phyloP scores from a whole-genome alignment of 2,329 filamentous ascomycete species.

The Diaporthe caulivora region DNA sequence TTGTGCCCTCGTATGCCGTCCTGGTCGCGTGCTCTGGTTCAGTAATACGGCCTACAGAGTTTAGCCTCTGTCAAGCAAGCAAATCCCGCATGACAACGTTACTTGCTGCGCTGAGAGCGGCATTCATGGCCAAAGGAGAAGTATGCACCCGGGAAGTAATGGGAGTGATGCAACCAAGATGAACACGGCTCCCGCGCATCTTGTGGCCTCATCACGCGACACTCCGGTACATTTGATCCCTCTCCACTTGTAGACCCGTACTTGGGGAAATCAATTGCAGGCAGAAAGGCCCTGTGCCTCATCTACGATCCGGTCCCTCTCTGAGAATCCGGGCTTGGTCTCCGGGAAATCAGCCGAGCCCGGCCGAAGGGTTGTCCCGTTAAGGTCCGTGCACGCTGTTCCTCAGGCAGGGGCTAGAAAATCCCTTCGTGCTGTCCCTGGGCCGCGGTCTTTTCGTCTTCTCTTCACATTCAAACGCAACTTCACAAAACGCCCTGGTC shows the following conservation, averaged over 20 bases:
- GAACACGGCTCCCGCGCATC: not conserved
- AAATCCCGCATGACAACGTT: too few species aligned
- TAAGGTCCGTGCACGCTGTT: constrained; percentile 17
- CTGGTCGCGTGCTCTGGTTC: not conserved
- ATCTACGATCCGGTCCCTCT: not conserved
- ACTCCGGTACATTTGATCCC: too few species aligned
- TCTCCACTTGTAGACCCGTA: not conserved
- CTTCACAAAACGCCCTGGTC: constrained; percentile 36
- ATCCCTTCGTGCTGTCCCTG: not conserved
- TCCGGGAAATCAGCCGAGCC: not conserved
- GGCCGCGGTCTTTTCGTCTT: not conserved
- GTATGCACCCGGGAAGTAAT: not conserved
- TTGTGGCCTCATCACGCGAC: not conserved
- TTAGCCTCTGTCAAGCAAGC: not conserved
- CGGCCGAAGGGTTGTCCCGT: not conserved
- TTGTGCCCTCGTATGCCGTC: not conserved
- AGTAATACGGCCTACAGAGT: not conserved
- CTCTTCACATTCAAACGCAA: constrained; percentile 40
- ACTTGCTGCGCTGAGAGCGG: not conserved
- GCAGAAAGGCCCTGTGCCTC: not conserved
- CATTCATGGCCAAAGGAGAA: not conserved
- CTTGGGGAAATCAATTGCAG: not conserved
- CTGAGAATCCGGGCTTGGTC: not conserved
- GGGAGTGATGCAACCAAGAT: too few species aligned
- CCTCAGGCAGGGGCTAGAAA: not conserved